Conservation (phyloP, 768 basidiomycete species). For the Phylloporus arenicola region DNA sequence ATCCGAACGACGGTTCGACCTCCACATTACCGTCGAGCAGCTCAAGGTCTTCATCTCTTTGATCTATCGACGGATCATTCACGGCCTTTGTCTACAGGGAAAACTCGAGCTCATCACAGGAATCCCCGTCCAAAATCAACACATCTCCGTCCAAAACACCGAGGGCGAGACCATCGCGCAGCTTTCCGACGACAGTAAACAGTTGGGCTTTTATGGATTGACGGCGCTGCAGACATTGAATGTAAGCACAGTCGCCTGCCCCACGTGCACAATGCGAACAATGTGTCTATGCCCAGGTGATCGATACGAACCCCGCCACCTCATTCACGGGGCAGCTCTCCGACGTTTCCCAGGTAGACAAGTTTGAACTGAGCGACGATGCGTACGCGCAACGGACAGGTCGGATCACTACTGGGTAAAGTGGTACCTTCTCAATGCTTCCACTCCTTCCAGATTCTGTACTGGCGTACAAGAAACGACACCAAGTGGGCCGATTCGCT, state of each 20-base stretch:
- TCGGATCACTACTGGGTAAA: slow-evolving; percentile 23
- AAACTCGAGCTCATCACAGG: slow-evolving; percentile 93
- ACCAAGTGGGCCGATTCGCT: slow-evolving; percentile 89
- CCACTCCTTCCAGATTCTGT: slow-evolving; percentile 62
- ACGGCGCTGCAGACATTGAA: slow-evolving; percentile 76
- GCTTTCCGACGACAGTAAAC: slow-evolving; percentile 62
- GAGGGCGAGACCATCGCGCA: slow-evolving; percentile 46
- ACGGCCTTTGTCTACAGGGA: slow-evolving; percentile 34
- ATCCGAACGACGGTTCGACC: slow-evolving; percentile 82
- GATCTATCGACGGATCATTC: not conserved
- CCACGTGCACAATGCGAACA: not conserved
- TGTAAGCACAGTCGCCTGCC: slow-evolving; percentile 38
- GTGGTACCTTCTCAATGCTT: slow-evolving; percentile 2
- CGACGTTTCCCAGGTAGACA: slow-evolving; percentile 83
- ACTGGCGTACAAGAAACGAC: slow-evolving; percentile 77
- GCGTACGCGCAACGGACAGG: slow-evolving; percentile 81
- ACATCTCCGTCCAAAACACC: slow-evolving; percentile 56
- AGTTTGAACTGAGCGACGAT: slow-evolving; percentile 81
- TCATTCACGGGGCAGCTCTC: slow-evolving; percentile 80
- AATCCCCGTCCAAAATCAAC: slow-evolving; percentile 69
- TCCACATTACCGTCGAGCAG: slow-evolving; percentile 64
- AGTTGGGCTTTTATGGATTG: slow-evolving; percentile 70
- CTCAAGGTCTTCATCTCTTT: slow-evolving; percentile 60
- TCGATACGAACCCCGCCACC: slow-evolving; percentile 67
- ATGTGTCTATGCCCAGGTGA: slow-evolving; percentile 44